phyloP scores from a whole-genome alignment of 768 basidiomycete genomes.

The Suillus bovinus region DNA sequence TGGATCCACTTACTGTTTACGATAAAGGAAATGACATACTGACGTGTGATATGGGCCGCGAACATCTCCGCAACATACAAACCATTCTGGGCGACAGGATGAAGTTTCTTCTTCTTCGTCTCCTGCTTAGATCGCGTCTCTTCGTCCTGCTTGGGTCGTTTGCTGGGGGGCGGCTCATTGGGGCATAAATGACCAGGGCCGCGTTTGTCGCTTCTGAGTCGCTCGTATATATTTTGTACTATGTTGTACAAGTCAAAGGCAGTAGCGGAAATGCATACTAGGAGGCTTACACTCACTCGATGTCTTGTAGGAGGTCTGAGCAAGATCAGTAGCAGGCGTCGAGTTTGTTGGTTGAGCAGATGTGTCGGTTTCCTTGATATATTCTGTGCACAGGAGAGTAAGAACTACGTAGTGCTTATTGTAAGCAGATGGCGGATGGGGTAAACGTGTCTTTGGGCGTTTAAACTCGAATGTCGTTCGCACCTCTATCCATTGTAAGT shows the following conservation, averaged over 20 bases:
- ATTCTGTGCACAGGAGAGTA: not conserved
- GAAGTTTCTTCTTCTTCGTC: not conserved
- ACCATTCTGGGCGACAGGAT: not conserved
- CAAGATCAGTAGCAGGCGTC: not conserved
- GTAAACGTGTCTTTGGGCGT: not conserved
- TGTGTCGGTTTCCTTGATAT: not conserved
- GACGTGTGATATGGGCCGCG: too few species aligned
- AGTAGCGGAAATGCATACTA: not conserved
- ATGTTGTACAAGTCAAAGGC: not conserved
- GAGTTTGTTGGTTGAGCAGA: not conserved
- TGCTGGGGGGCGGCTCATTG: not conserved
- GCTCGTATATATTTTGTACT: not conserved
- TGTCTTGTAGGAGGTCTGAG: not conserved
- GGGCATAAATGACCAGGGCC: not conserved
- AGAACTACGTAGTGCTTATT: not conserved
- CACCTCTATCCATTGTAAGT: not conserved
- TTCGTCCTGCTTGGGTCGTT: not conserved
- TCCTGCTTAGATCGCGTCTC: too few species aligned
- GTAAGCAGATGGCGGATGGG: not conserved
- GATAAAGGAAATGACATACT: too few species aligned
- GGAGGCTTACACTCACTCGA: not conserved
- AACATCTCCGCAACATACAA: not conserved
- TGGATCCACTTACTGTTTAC: not conserved
- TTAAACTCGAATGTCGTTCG: too few species aligned
- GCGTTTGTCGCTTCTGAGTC: not conserved